These are phyloP conservation scores for Ascoidea asiatica DNA, from an alignment of 805 yeast species.

Conservation along the genomic window DNA sequence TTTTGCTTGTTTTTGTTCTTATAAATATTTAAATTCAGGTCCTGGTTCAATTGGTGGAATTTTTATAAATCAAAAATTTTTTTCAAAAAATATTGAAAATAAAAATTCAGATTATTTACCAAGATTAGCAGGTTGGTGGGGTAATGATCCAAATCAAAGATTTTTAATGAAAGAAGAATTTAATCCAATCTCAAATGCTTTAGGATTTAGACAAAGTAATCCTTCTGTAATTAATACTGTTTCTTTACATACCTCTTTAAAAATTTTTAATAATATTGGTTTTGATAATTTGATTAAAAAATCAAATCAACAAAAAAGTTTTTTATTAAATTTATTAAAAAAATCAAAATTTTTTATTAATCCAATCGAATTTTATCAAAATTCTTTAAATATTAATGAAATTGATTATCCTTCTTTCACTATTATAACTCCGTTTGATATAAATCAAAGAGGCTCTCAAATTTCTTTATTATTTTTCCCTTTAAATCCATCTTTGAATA, in stretches of 20 bases:
- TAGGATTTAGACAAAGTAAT: conserved; percentile 81
- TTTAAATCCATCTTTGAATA: too few species aligned
- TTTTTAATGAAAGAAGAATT: conserved; percentile 71
- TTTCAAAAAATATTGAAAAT: conserved; percentile 11
- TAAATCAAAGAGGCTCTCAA: conserved; percentile 64
- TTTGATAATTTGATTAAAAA: conserved; percentile 40
- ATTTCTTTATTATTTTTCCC: conserved; percentile 60
- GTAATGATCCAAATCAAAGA: conserved; percentile 55
- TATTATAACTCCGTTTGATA: conserved; percentile 60
- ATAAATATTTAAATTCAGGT: conserved; percentile 83
- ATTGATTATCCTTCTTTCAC: conserved; percentile 26
- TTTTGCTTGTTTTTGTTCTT: conserved; percentile 91
- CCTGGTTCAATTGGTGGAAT: conserved; percentile 91
- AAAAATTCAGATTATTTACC: conserved; percentile 29
- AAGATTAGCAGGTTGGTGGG: conserved; percentile 97
- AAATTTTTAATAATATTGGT: conserved; percentile 51
- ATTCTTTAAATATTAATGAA: not conserved
- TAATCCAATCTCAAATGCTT: conserved; percentile 74
- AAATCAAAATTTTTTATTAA: conserved; percentile 31
- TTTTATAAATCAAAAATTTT: conserved; percentile 48
- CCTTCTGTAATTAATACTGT: conserved; percentile 83
- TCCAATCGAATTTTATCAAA: conserved; percentile 14
- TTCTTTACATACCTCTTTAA: conserved; percentile 52
- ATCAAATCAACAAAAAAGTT: conserved; percentile 43
- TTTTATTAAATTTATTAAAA: conserved; percentile 33